Base-by-base conservation (phyloP, 2,329 filamentous ascomycete species). In the Trichoderma breve region DNA sequence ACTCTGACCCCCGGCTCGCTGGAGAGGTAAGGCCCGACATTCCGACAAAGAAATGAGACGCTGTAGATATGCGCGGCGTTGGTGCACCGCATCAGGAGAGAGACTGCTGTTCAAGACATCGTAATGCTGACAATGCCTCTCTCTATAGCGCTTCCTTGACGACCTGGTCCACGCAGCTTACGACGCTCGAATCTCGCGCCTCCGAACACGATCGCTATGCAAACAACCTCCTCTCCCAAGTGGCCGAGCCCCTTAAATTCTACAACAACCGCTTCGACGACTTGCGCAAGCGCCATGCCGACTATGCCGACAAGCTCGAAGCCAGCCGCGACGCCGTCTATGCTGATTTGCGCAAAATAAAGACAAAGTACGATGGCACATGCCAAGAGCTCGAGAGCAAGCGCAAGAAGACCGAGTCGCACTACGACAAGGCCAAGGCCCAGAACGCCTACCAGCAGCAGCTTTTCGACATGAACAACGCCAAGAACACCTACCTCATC, bases 401-500 rank as follows among this genome's bases (percentile, higher is more conserved):
- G 81, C 92, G 96, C 78, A 98, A 98, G 85, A 99, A 99, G 87
- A 91, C 92, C 65, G 96, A 99, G 78, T 92, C 92, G 61, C 90
- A 94, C n/a, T 97, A 96, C 78, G 95, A 98, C 81, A 98, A 97
- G 83, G 84, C 89, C 74, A 99, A 98, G 84, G 94, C 95, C 8
- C 93, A 97, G 79, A 92, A 90, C 79, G 91, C 93, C 47, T 99
- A 97, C 82, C 93, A 97, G 78, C 94, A 97, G 80, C 95, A 98
- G 81, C 87, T 97, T 73, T 84, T 91, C 73, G 96, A 99, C 76
- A 98, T 98, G 96, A 93, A 96, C 83, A 99, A 99, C 80, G 88
- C 92, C 81, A 99, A 99, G 86, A 99, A 99, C 81, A 94, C 93
- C n/a, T 99, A 99, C 79, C 85, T 99, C 73, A 97, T 99, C 78